Base-by-base conservation (phyloP, 345 rosid genomes). In the Pelargonium nanum region DNA sequence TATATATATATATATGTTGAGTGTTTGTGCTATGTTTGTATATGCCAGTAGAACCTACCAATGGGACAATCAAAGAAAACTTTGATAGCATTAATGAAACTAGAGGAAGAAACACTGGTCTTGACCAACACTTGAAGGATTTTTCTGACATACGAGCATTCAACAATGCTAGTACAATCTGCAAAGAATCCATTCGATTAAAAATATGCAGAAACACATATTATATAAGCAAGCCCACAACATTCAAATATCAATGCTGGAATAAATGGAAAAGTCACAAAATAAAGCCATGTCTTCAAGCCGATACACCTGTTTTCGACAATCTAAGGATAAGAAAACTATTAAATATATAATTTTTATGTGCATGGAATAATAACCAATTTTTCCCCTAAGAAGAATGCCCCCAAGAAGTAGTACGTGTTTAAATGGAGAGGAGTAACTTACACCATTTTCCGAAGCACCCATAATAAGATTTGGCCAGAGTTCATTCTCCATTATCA, bases 391-490 rank as follows among this genome's bases (percentile, higher is more conserved):
- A 2, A 40, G 15, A 56, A 56, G 6, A 12, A 51, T n/a, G 6
- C 61, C 57, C 13, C 15, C 48, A 62, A 55, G 25, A 28, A 20
- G 34, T 28, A 52, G 16, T 4, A 66, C 22, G 44, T 24, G 23
- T 34, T 45, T 55, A 45, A 44, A 13, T 24, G 30, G 58, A 76
- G 44, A 44, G 51, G 57, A 28, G 69, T 59, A 61, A 84, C 81
- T 79, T 78, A 92, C 93, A 57, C 70, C 77, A 72, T 74, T 73
- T 66, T 65, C 71, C 26, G 95, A 73, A 78, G 96, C 84, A 67
- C 57, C 52, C 75, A 92, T 75, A 23, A 89, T 77, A 53, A 92
- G 93, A 70, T 92, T 92, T 34, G 96, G 98, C 95, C 96, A 92
- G 24, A 92, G 73, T 70, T 89, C 98, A 54, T 83, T 87, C 81